Percentiles rank a stretch among this genome's conserved stretches.
These are phyloP conservation scores for Centella asiatica DNA, from an alignment of 129 eudicot genomes.

Conservation along the genomic window DNA sequence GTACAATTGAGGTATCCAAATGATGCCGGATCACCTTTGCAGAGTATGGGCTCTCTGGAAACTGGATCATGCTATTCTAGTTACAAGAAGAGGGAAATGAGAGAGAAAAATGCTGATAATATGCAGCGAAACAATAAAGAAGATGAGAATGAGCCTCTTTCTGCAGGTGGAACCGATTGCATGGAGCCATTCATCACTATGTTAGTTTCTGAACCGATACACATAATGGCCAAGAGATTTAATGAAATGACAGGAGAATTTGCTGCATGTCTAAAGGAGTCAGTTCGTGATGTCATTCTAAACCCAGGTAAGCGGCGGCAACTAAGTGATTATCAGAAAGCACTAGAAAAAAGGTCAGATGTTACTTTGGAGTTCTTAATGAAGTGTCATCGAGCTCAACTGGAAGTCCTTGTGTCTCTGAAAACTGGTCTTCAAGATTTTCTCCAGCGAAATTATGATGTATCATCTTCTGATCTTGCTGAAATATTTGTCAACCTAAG, in stretches of 20 bases:
- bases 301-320: constrained; percentile 55
- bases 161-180: constrained; percentile 35
- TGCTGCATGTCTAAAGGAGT: constrained; percentile 49
- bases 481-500: constrained; percentile 68
- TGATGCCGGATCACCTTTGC: constrained; percentile 52
- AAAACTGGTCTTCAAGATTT: constrained; percentile 72
- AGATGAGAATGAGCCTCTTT: constrained; percentile 23
- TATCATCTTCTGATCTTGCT: constrained; percentile 59
- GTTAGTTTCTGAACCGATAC: constrained; percentile 75
- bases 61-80: constrained; percentile 47
- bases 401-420: constrained; percentile 67
- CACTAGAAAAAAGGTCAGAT: constrained; percentile 57
- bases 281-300: constrained; percentile 46
- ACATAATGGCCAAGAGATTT: constrained; percentile 45
- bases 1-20: constrained; percentile 32
- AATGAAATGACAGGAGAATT: constrained; percentile 47
- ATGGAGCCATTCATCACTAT: constrained; percentile 53
- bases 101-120: constrained; percentile 38
- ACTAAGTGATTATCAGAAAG: constrained; percentile 48
- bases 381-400: constrained; percentile 49
- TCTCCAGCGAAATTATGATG: constrained; percentile 36
- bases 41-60: constrained; percentile 63
- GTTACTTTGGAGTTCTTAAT: constrained; percentile 48
- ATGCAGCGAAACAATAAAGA: constrained; percentile 23
- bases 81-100: constrained; percentile 38